Evolutionary conservation across 345 rosid genomes (phyloP), one percentile per base, ranked within the genome.

Genomic region (Citrus reticulata): DNA sequence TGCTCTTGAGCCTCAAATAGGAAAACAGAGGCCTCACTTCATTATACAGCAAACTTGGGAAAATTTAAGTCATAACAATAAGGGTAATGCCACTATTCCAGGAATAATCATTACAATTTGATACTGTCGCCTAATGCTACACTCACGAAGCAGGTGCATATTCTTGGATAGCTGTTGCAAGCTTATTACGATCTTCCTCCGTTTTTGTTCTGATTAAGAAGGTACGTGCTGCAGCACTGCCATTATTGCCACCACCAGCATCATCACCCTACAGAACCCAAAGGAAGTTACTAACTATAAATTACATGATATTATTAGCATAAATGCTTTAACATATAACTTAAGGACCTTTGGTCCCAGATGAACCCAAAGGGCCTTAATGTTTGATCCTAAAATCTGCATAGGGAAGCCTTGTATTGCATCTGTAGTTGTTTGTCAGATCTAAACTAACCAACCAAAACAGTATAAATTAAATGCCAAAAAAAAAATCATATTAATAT

Each of bases 201-300:
- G 93, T 86, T 87, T 87, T 96, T 34, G 89, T 86, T 84, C 93
- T 87, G 25, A 96, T 91, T 68, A 94, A 88, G 83, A 91, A 96
- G 27, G 99, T 96, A 42, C 93, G 95, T 0, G 95, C 91, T 70
- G 81, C 87, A 9, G 79, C 91, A 16, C 70, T 84, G 30, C 84
- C 90, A 58, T 55, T 78, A 30, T 80, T 76, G 64, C 86, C 88
- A 54, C 88, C 88, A 46, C 88, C 89, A 54, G 89, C 87, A 54
- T 88, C 88, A 68, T 89, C 87, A 32, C 77, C 92, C 99, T 91
- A 80, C 89, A 90, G 61, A 72, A 39, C 66, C 75, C 79, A 74
- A 27, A 20, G 37, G 6, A 77, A 24, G 62, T 27, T 51, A 51
- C 29, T 20, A 66, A 66, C 69, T 37, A 71, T 71, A 25, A 42